Conservation (phyloP, 371 early-diverging fungal species). For the Mucor circinelloides region DNA sequence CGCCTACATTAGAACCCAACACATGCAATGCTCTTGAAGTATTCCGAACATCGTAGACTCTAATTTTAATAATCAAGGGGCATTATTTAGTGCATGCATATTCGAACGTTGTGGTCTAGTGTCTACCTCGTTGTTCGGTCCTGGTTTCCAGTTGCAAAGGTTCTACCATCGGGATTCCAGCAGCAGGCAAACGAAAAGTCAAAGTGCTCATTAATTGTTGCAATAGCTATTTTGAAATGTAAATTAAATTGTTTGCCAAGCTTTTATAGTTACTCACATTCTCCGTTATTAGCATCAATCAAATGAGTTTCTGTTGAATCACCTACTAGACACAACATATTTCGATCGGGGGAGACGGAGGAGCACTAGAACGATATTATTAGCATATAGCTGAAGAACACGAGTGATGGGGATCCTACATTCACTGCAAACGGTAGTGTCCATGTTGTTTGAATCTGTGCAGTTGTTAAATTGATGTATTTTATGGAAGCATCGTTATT, state of each 20-base stretch:
- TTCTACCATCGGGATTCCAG: slow-evolving; percentile 75
- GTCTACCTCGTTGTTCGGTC: slow-evolving; percentile 56
- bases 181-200: slow-evolving; percentile 86
- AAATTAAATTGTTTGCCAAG: neutral
- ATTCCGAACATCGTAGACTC: slow-evolving; percentile 81
- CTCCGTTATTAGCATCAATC: slow-evolving; percentile 59
- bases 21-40: slow-evolving; percentile 59
- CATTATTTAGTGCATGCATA: neutral
- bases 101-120: neutral
- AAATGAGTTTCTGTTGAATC: slow-evolving; percentile 65
- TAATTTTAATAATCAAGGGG: slow-evolving; percentile 13
- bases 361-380: slow-evolving; percentile 57
- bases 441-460: slow-evolving; percentile 34
- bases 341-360: slow-evolving; percentile 62
- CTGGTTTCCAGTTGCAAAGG: slow-evolving; percentile 85
- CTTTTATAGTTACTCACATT: slow-evolving; percentile 29
- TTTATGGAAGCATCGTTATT: slow-evolving; percentile 66
- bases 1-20: slow-evolving; percentile 67
- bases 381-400: neutral
- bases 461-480: slow-evolving; percentile 52
- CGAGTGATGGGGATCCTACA: slow-evolving; percentile 36
- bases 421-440: slow-evolving; percentile 70
- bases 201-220: slow-evolving; percentile 33
- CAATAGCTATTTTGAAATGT: slow-evolving; percentile 13
- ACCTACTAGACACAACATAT: slow-evolving; percentile 76